Base-by-base conservation (phyloP, 768 basidiomycete genomes). In the Rhodosporidiobolus odoratus region DNA sequence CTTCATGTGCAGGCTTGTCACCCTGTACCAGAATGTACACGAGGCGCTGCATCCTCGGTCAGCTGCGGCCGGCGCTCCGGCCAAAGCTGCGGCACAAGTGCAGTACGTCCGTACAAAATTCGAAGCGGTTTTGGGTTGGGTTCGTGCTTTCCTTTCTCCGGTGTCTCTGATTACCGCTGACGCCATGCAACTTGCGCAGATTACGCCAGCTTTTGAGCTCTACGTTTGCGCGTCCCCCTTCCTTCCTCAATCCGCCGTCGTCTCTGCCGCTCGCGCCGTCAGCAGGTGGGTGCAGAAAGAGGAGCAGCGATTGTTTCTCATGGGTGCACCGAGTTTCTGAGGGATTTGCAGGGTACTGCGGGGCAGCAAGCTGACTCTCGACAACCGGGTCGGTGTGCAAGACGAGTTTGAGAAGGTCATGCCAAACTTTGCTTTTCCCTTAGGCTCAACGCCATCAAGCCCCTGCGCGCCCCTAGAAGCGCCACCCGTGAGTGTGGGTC, bases 101-200 rank as follows among this genome's bases (percentile, higher is more conserved):
- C 89, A 95, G 71, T 96, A 90, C 77, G 82, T 95, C 19, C 86
- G 87, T 13, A 92, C 92, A 0, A 87, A 89, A 65, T 86, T 86
- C 54, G 96, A 97, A 81, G 87, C 88, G 64, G 87, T 95, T 35
- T 86, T 98, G 83, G 95, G 92, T 54, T 97, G 96, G 95, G 94
- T 97, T 78, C 66, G 89, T 25, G 19, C 50, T 63, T 64, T n/a
- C 34, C 53, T n/a, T 19, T 47, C 50, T 17, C 54, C 34, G 13
- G 19, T 19, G 4, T 43, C 19, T 13, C 21, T 17, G 35, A 40
- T 1, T 15, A 21, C 3, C 19, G 45, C 38, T 60, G 12, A 34
- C 16, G 9, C 1, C 15, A 4, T 48, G 21, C n/a, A n/a, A n/a
- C 13, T 27, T 17, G 1, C 27, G 8, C 77, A 98, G 94, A 89